These are phyloP conservation scores for Teunomyces lycoperdinae DNA, from an alignment of 805 yeast genomes.

Conservation along the genomic window DNA sequence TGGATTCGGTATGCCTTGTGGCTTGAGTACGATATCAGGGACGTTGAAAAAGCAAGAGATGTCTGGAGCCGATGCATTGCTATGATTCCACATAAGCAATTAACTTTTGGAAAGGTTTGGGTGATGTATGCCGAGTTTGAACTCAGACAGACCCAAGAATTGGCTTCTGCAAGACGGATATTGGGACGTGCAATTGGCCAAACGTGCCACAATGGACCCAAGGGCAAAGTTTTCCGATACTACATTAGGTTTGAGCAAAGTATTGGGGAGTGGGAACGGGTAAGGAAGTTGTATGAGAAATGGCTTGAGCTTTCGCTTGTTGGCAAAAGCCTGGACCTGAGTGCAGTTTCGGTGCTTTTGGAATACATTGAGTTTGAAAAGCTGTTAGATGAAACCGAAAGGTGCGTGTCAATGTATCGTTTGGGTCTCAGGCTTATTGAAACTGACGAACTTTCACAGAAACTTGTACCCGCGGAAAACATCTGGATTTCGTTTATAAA, in stretches of 20 bases:
- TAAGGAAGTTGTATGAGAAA: slow-evolving; percentile 67
- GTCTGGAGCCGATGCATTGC: slow-evolving; percentile 51
- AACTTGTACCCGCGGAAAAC: slow-evolving; percentile 17
- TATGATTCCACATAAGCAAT: slow-evolving; percentile 53
- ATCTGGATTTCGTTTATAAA: slow-evolving; percentile 44
- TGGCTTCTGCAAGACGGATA: slow-evolving; percentile 59
- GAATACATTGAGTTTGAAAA: slow-evolving; percentile 69
- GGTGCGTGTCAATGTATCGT: slow-evolving; percentile 64
- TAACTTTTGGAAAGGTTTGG: slow-evolving; percentile 79
- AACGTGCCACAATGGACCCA: slow-evolving; percentile 42
- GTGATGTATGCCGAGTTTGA: slow-evolving; percentile 67
- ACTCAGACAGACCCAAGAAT: slow-evolving; percentile 47
- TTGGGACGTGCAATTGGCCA: slow-evolving; percentile 73
- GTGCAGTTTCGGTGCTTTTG: slow-evolving; percentile 45
- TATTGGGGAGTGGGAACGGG: slow-evolving; percentile 78
- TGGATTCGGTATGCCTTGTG: slow-evolving; percentile 67
- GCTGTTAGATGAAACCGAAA: slow-evolving; percentile 60
- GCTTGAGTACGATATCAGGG: slow-evolving; percentile 50
- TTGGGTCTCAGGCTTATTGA: slow-evolving; percentile 40
- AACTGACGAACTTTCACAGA: slow-evolving; percentile 26
- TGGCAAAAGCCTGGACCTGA: slow-evolving; percentile 3
- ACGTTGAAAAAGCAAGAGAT: slow-evolving; percentile 45
- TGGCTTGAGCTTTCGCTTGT: slow-evolving; percentile 43
- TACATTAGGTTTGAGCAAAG: slow-evolving; percentile 68
- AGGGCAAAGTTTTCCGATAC: slow-evolving; percentile 51